phyloP scores from a whole-genome alignment of 2,329 filamentous ascomycete genomes.

The Fusarium metavorans region DNA sequence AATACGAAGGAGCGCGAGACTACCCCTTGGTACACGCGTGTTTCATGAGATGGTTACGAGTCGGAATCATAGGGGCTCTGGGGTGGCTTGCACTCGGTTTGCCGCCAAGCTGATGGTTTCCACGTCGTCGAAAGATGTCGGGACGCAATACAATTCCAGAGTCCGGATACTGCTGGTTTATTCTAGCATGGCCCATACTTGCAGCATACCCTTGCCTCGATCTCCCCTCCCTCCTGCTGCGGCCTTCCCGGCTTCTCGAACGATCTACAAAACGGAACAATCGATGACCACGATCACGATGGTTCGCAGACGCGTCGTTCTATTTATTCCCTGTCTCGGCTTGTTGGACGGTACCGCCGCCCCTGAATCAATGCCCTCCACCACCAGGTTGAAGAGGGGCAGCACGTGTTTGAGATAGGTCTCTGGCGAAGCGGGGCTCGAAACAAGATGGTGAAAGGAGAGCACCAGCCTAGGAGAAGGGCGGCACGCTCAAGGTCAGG shows the following conservation, averaged over 20 bases:
- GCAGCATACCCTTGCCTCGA: slow-evolving; percentile 2
- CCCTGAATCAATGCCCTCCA: slow-evolving; percentile 29
- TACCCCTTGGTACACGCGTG: background rate
- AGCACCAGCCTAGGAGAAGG: background rate
- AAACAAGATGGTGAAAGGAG: slow-evolving; percentile 19
- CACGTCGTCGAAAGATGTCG: background rate
- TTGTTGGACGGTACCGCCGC: slow-evolving; percentile 5
- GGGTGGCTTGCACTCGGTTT: background rate
- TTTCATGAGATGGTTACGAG: slow-evolving; percentile 8
- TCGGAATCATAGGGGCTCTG: background rate
- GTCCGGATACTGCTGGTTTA: background rate
- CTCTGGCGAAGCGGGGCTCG: slow-evolving; percentile 28
- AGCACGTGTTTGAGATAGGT: slow-evolving; percentile 26
- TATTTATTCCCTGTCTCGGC: slow-evolving; percentile 1
- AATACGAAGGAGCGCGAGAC: slow-evolving; percentile 4
- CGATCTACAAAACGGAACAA: background rate
- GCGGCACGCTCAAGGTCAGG: background rate
- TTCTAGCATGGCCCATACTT: background rate
- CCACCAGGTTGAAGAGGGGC: slow-evolving; percentile 28
- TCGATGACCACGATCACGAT: background rate
- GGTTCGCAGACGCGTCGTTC: background rate
- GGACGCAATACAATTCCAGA: slow-evolving; percentile 9
- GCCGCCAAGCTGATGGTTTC: background rate
- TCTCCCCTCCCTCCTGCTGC: background rate
- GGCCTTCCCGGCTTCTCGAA: background rate